These are phyloP conservation scores for Colletotrichum navitas DNA, from an alignment of 2,329 filamentous ascomycete genomes.

Conservation along the genomic window DNA sequence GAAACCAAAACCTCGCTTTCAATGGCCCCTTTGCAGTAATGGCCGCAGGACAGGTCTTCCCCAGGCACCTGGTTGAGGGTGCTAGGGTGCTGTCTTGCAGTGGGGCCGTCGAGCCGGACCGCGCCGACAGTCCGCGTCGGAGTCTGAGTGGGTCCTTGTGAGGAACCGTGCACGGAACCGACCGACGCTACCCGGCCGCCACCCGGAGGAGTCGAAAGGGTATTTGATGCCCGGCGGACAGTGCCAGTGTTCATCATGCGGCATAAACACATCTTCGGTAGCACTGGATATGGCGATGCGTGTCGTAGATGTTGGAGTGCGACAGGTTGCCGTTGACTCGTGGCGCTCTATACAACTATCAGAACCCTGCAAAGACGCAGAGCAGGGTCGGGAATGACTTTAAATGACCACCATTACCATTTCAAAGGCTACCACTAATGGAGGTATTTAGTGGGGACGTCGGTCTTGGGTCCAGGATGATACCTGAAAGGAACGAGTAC, in stretches of 20 bases:
- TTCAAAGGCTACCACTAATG: constrained; percentile 15
- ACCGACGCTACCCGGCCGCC: constrained; percentile 7
- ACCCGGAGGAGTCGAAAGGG: constrained; percentile 17
- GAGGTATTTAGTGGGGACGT: constrained; percentile 13
- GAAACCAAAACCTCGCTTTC: background rate
- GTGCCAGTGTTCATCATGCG: constrained; percentile 39
- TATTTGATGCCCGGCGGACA: constrained; percentile 29
- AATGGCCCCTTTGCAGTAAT: background rate
- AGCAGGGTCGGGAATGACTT: background rate
- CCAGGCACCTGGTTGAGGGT: background rate
- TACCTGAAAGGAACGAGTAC: constrained; percentile 15
- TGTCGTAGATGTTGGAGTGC: background rate
- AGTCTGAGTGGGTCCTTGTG: background rate
- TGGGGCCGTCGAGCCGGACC: constrained; percentile 8
- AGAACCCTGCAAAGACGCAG: background rate
- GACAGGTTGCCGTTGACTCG: constrained; percentile 37
- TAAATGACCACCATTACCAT: constrained; percentile 23
- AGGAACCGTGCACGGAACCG: background rate
- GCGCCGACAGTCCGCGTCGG: background rate
- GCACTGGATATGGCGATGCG: background rate
- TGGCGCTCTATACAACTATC: constrained; percentile 38
- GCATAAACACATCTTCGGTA: background rate
- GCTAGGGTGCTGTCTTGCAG: background rate
- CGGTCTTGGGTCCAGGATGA: constrained; percentile 28
- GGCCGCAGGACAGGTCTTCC: constrained; percentile 4